Evolutionary conservation across 1,284 basidiomycete species (phyloP).

Genomic region (Porphyrellus sp.): DNA sequence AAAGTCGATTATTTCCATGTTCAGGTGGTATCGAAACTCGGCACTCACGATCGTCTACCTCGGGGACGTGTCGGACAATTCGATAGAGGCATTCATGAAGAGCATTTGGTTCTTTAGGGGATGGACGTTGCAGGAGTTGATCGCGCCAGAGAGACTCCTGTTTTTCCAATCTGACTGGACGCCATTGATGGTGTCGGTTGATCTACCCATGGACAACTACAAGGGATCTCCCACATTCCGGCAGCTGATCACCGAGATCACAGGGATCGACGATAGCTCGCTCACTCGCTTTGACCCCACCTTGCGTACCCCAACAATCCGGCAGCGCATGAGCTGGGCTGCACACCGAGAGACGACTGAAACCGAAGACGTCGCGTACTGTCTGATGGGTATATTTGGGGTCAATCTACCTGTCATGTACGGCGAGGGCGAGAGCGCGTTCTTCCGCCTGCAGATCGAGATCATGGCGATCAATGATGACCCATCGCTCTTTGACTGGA

Average conservation of each 20-base stretch:
- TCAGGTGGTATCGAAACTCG: constrained; percentile 25
- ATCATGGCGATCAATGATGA: constrained; percentile 25
- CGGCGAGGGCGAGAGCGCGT: constrained; percentile 21
- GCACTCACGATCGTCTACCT: constrained; percentile 25
- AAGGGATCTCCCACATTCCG: constrained; percentile 17
- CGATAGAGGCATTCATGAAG: constrained; percentile 15
- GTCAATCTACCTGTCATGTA: constrained; percentile 27
- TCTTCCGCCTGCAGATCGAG: constrained; percentile 23
- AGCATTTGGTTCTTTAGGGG: constrained; percentile 24
- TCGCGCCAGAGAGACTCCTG: constrained; percentile 18
- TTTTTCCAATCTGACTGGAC: constrained; percentile 26
- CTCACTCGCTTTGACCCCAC: constrained; percentile 20
- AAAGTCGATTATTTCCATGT: constrained; percentile 28
- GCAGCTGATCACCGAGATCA: constrained; percentile 19
- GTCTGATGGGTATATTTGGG: constrained; percentile 26
- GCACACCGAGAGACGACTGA: constrained; percentile 25
- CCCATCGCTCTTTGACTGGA: constrained; percentile 25
- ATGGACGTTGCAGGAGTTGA: constrained; percentile 27
- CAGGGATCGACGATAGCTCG: constrained; percentile 16
- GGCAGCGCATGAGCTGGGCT: constrained; percentile 29
- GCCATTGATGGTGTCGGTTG: constrained; percentile 8
- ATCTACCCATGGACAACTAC: constrained; percentile 22
- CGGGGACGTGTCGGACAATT: constrained; percentile 15
- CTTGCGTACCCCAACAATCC: constrained; percentile 11
- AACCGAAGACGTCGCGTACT: constrained; percentile 21